A percentile compares a stretch with the other conserved stretches of the same genome.
Evolutionary conservation across 1,284 basidiomycete genomes (phyloP).

Genomic region (Rhizoctonia solani): DNA sequence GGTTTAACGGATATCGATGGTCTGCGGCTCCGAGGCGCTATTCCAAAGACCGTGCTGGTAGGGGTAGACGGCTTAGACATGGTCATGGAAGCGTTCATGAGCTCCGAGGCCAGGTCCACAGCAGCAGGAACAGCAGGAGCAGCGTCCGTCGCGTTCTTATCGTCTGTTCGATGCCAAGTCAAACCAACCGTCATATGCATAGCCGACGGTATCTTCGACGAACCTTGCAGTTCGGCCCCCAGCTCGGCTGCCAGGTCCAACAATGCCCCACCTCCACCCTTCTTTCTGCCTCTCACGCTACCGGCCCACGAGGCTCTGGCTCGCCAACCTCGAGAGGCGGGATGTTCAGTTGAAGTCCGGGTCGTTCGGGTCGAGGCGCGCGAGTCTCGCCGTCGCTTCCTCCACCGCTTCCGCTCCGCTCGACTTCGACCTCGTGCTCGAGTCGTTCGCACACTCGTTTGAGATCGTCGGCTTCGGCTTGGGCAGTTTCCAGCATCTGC

Average conservation of each 20-base stretch:
- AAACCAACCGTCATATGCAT: not conserved
- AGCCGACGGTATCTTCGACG: not conserved
- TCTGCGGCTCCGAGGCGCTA: not conserved
- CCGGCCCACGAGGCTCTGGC: constrained; percentile 9
- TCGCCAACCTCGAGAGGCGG: constrained; percentile 6
- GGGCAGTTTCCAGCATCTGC: constrained; percentile 14
- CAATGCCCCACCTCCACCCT: constrained; percentile 1
- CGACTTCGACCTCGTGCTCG: constrained; percentile 36
- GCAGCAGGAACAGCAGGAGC: not conserved
- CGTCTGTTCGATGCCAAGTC: not conserved
- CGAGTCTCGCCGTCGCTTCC: too few species aligned
- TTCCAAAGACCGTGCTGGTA: not conserved
- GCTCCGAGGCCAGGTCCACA: constrained; percentile 10
- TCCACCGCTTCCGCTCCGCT: too few species aligned
- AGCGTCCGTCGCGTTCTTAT: not conserved
- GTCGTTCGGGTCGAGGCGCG: too few species aligned
- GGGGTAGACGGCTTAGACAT: not conserved
- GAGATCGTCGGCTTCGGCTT: constrained; percentile 36
- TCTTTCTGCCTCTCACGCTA: constrained; percentile 17
- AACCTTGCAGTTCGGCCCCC: constrained; percentile 10
- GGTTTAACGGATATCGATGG: not conserved
- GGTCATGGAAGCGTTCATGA: not conserved
- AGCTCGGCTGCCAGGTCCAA: constrained; percentile 8
- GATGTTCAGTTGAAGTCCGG: not conserved
- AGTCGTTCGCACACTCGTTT: constrained; percentile 38